Conservation (phyloP, 2,329 filamentous ascomycete species). For the Aspergillus brunneoviolaceus region DNA sequence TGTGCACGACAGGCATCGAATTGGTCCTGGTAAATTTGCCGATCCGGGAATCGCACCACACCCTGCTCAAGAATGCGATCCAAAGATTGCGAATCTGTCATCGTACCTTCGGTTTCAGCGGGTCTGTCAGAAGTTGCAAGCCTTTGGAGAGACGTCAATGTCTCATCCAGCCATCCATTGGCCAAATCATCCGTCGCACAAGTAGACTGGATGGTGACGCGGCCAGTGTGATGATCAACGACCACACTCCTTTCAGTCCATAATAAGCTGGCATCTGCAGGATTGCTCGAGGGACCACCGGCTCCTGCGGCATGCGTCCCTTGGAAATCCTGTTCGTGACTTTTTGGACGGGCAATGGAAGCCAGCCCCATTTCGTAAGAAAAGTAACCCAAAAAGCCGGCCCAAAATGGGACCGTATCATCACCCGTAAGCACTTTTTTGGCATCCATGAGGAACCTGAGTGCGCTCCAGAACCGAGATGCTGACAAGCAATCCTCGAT, state of each 20-base stretch:
- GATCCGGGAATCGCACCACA: slow-evolving; percentile 36
- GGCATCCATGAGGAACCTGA: slow-evolving; percentile 42
- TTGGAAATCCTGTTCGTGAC: slow-evolving; percentile 37
- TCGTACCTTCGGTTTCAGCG: slow-evolving; percentile 6
- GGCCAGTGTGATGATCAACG: slow-evolving; percentile 66
- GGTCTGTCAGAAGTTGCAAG: slow-evolving; percentile 13
- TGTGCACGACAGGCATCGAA: slow-evolving; percentile 68
- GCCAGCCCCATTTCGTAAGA: slow-evolving; percentile 79
- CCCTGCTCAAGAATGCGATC: slow-evolving; percentile 33
- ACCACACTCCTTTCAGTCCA: slow-evolving; percentile 78
- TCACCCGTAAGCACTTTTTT: slow-evolving; percentile 39
- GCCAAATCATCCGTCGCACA: slow-evolving; percentile 38
- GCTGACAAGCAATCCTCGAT: slow-evolving; percentile 22
- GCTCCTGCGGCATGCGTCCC: neutral
- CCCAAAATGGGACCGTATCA: slow-evolving; percentile 63
- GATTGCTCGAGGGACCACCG: slow-evolving; percentile 29
- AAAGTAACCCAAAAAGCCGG: slow-evolving; percentile 79
- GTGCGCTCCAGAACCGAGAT: slow-evolving; percentile 34
- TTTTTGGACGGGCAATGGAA: slow-evolving; percentile 48
- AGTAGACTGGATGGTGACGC: slow-evolving; percentile 68
- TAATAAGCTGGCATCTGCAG: slow-evolving; percentile 71
- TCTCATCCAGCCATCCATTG: slow-evolving; percentile 49
- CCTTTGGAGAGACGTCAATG: slow-evolving; percentile 25
- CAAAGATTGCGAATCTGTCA: slow-evolving; percentile 24
- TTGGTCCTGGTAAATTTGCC: slow-evolving; percentile 61